Evolutionary conservation across 108 stramenopile genomes (phyloP), one percentile per base, ranked within the genome.

Genomic region (Nitzschia sp.): DNA sequence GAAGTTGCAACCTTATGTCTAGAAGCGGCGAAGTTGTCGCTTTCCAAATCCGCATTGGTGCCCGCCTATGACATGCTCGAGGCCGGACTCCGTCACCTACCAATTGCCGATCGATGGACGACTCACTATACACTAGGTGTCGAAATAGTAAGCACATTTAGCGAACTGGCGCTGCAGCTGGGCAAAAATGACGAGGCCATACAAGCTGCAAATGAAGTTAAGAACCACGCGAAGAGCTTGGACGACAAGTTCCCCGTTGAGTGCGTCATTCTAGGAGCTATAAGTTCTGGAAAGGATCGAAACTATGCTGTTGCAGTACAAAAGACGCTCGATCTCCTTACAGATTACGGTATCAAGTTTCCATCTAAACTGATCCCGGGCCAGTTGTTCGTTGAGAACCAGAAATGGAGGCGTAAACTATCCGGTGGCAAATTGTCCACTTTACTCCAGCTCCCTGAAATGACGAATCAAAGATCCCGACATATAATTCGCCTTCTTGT

Each of bases 171-270:
- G 2, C 34, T 61, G 9, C 46, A 33, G 19, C 35, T 70, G 17
- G 71, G 71, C 25, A 60, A 72, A n/a, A 48, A 32, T 27, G 55
- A 71, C 1, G 53, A 72, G 18, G 67, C 45, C 31, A 0, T 58
- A n/a, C 29, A 72, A 24, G 51, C 64, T 28, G 54, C 66, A 0
- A 17, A 34, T 13, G 59, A 69, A 49, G 63, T 83, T 23, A 19
- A 71, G 19, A 17, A 29, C 2, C 59, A 83, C 61, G 79, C 78
- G 2, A 63, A 57, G 2, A 24, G 31, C 1, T 38, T 74, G 26
- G 68, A 80, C n/a, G 82, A 83, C 53, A 76, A 68, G 42, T 63
- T 73, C 30, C 71, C 70, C 8, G 78, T 57, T 11, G 75, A 79
- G 15, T 27, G 51, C 3, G 60, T 72, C 30, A 45, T 53, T 24